Evolutionary conservation across 306 rosid species (phyloP), one percentile per base, ranked within the genome.

Genomic region (Leucaena leucocephala): DNA sequence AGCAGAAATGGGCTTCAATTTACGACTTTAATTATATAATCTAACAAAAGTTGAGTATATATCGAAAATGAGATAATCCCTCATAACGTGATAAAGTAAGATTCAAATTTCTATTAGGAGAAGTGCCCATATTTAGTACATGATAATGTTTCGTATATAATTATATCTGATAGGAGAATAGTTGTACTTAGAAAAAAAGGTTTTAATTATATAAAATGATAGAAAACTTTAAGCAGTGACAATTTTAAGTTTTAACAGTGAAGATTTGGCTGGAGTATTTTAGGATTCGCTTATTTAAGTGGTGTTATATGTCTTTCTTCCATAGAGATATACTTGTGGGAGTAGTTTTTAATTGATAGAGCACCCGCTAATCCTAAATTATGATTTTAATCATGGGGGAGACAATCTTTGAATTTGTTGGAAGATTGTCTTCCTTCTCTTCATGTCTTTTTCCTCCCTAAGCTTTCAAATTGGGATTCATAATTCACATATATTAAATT

Each of bases 321-420:
- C 8, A 15, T 17, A 61, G 75, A 64, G 63, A 76, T 33, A 11
- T 13, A 61, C 78, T 81, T 59, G 74, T 78, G 77, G 68, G 22
- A 5, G 52, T 67, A n/a, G 52, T 10, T 67, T 67, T 42, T 27
- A 27, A 27, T 27, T 4, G 72, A 67, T 59, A 68, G 72, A 75
- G 68, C 84, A 76, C 83, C 76, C 76, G 76, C 86, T 76, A 72
- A 71, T 39, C 12, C 21, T 39, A 55, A 54, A 55, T 71, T 49
- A 49, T 49, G 81, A 84, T 92, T 92, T 87, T 90, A 79, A 90
- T 88, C 74, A 85, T 83, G 87, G 90, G 91, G 78, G 92, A 90
- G 90, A 92, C 64, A 85, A 88, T 92, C 95, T 75, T 71, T 84
- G 95, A 90, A 81, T 81, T 90, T 84, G 90, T 84, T 73, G 88